Evolutionary conservation across 345 rosid species (phyloP).

Genomic region (Salix purpurea): DNA sequence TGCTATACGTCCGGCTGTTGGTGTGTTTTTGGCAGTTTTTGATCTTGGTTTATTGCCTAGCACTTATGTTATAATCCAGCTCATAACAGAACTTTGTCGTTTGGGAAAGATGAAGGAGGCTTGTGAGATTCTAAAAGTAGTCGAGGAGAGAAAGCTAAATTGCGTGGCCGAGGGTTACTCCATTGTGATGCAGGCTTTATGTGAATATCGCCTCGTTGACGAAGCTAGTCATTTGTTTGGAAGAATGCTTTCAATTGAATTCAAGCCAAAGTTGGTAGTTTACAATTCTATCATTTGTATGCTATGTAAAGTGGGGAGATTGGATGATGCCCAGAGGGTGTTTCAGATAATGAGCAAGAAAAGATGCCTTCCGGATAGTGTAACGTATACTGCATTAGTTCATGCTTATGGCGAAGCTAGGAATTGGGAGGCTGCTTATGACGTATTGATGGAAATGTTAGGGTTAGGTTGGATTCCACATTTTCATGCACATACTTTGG

Average conservation of each 20-base stretch:
- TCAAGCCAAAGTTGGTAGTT: constrained; percentile 25
- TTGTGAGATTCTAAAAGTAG: too few relatives aligned
- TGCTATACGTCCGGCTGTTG: too few relatives aligned
- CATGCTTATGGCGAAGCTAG: constrained; percentile 24
- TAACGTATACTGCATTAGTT: constrained; percentile 26
- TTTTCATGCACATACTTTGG: constrained; percentile 21
- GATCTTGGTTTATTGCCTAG: too few relatives aligned
- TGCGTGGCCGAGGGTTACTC: too few relatives aligned
- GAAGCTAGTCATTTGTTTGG: too few relatives aligned
- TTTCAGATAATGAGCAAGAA: constrained; percentile 30
- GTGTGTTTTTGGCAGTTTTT: too few relatives aligned
- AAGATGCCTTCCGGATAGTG: constrained; percentile 27
- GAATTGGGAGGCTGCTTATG: constrained; percentile 27
- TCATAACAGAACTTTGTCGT: too few relatives aligned
- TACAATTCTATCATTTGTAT: constrained; percentile 28
- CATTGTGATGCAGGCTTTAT: too few relatives aligned
- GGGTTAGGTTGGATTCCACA: constrained; percentile 27
- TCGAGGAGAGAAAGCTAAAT: too few relatives aligned
- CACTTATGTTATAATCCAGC: too few relatives aligned
- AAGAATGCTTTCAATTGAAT: constrained; percentile 18
- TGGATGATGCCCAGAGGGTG: constrained; percentile 26
- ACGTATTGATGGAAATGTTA: constrained; percentile 26
- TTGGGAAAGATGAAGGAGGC: too few relatives aligned
- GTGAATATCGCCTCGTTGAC: too few relatives aligned
- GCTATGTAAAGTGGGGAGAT: constrained; percentile 22